Evolutionary conservation across 2,329 filamentous ascomycete genomes (phyloP), one percentile per base, ranked within the genome.

Genomic region (Diaporthe vexans): DNA sequence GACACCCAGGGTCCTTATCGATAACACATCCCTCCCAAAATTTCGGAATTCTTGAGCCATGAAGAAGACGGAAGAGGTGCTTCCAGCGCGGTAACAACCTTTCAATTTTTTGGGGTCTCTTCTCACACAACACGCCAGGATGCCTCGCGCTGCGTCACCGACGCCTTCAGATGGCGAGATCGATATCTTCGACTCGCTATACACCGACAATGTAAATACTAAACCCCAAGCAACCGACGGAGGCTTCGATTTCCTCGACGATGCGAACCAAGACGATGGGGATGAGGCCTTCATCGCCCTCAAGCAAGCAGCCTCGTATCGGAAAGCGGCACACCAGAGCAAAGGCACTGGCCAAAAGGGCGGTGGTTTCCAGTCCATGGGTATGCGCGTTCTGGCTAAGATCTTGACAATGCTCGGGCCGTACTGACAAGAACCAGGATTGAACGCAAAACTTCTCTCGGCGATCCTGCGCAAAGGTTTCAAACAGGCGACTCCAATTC

Each of bases 391-490:
- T 71, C 35, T 65, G 48, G 10, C 15, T 57, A 13, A 58, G 51
- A 56, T 56, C 3, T 48, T 54, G 29, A 11, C 10, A 40, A 15
- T 26, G 2, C 11, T 26, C 29, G 24, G 48, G 37, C 54, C n/a
- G 24, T 5, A 54, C 77, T 79, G 19, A 80, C 65, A 68, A 56
- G 68, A 4, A 13, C 13, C 73, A 93, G 91, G 94, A 52, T 86
- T 98, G 73, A 97, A 94, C 84, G 88, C 92, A 15, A 92, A 94
- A 78, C 88, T 99, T 6, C 88, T 99, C 33, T 97, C 97, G 81
- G 95, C 97, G 2, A 98, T 99, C 77, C 91, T 94, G 17, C 91
- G 94, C 79, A 99, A 98, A 85, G 97, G 97, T 21, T 99, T 98
- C 84, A 95, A 94, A 0, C 94, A 98, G 3, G 97, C 97, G 5